Evolutionary conservation across 2,329 filamentous ascomycete genomes (phyloP).

Genomic region (Trichoderma sp.): DNA sequence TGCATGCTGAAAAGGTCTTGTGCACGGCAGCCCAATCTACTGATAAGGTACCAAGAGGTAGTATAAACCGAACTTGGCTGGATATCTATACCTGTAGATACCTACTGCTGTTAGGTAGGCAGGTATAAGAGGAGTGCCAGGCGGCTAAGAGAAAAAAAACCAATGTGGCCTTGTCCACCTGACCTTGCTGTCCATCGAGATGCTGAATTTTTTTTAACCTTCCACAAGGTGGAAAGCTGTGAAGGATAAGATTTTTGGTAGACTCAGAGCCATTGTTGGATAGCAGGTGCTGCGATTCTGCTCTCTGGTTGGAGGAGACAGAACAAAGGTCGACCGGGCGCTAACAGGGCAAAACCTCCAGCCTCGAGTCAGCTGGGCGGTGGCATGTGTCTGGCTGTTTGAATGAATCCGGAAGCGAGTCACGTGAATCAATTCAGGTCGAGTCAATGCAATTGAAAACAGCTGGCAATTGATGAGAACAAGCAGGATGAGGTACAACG

Average conservation of each 20-base stretch:
- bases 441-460: neutral
- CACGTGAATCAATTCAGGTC: neutral
- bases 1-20: neutral
- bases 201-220: neutral
- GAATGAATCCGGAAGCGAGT: neutral
- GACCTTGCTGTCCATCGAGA: neutral
- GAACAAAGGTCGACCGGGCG: neutral
- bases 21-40: neutral
- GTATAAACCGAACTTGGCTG: neutral
- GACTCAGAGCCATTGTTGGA: neutral
- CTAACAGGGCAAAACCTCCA: neutral
- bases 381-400: neutral
- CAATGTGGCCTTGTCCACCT: constrained; percentile 4
- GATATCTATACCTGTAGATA: neutral
- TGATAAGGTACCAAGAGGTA: neutral
- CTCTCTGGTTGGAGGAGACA: constrained; percentile 13
- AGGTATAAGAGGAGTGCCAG: neutral
- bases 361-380: constrained; percentile 6
- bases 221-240: neutral
- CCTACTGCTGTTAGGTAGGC: neutral
- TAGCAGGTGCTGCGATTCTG: constrained; percentile 7
- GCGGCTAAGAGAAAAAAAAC: neutral
- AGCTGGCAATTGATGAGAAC: neutral
- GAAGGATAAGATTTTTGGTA: neutral
- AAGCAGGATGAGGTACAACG: neutral